Conservation (phyloP, 306 rosid genomes). For the Prunus mira region DNA sequence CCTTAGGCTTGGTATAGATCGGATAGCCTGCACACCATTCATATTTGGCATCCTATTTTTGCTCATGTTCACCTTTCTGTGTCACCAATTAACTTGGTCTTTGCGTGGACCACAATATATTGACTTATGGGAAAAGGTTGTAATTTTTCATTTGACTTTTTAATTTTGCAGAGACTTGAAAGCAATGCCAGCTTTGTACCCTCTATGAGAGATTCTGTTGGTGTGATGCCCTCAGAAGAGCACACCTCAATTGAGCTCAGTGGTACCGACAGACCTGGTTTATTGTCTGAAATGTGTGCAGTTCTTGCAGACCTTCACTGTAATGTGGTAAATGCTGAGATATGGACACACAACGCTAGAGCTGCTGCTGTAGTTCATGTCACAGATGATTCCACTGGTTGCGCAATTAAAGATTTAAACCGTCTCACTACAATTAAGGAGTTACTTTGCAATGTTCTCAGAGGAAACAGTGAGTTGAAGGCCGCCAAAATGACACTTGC, state of each 20-base stretch:
- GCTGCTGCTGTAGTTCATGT: slow-evolving; percentile 95
- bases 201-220: slow-evolving; percentile 76
- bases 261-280: slow-evolving; percentile 92
- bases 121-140: not conserved
- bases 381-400: slow-evolving; percentile 63
- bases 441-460: slow-evolving; percentile 75
- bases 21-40: not conserved
- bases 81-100: not conserved
- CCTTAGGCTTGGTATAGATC: not conserved
- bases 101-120: not conserved
- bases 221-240: slow-evolving; percentile 83
- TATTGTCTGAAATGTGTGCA: slow-evolving; percentile 91
- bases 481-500: slow-evolving; percentile 70
- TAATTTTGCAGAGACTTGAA: slow-evolving; percentile 74
- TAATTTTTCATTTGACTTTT: slow-evolving; percentile 14
- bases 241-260: slow-evolving; percentile 89
- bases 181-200: slow-evolving; percentile 64
- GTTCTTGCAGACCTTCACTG: slow-evolving; percentile 89
- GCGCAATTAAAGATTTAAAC: slow-evolving; percentile 61
- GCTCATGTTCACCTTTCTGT: not conserved
- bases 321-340: slow-evolving; percentile 80
- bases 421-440: slow-evolving; percentile 68
- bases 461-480: slow-evolving; percentile 64
- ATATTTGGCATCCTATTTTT: not conserved
- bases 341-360: slow-evolving; percentile 94